Evolutionary conservation across 441 rosid species (phyloP).

Genomic region (Metrosideros polymorpha): DNA sequence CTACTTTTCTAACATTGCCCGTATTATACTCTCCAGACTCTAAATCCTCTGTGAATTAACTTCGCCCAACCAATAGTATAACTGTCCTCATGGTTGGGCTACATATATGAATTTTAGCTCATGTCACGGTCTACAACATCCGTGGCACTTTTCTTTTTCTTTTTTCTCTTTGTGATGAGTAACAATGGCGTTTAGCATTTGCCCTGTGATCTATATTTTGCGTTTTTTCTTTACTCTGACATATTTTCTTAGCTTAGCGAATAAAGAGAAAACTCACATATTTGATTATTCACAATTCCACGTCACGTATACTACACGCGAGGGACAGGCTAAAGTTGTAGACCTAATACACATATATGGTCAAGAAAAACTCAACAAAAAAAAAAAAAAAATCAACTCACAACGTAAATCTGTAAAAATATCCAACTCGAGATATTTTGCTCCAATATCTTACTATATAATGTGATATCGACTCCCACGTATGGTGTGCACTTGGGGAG

Average conservation of each 20-base stretch:
- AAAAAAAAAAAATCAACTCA: background rate
- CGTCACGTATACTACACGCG: background rate
- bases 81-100: background rate
- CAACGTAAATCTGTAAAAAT: background rate
- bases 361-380: no score
- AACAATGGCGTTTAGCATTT: background rate
- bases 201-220: background rate
- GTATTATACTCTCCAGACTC: background rate
- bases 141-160: background rate
- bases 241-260: background rate
- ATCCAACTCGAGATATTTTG: background rate
- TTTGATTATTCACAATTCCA: background rate
- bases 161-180: background rate
- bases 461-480: background rate
- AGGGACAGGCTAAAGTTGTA: background rate
- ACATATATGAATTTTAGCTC: background rate
- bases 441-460: background rate
- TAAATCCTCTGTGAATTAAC: background rate
- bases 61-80: background rate
- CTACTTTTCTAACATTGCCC: background rate
- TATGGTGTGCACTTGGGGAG: background rate
- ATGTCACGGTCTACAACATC: background rate
- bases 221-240: background rate
- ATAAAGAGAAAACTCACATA: background rate
- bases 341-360: background rate